Base-by-base conservation (phyloP, 2,329 filamentous ascomycete species). In the Fusarium veterinarium region DNA sequence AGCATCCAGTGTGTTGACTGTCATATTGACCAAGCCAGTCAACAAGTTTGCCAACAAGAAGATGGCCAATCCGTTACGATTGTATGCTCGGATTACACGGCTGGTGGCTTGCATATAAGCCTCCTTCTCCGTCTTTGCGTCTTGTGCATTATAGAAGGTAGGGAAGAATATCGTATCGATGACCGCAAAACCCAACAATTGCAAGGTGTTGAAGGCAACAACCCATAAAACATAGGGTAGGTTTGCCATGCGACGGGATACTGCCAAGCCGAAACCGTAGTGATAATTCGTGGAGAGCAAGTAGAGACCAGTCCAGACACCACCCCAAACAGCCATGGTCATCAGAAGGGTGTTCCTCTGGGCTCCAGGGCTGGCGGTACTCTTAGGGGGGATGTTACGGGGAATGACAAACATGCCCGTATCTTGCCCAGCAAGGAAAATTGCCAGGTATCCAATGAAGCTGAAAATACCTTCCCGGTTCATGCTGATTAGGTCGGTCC, bases 391-490 rank as follows among this genome's bases (percentile, higher is more conserved):
- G 76, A 87, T 79, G 79, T 81, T 83, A 66, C 90, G 81, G 6
- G 94, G 93, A 41, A 98, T 89, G 65, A 96, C 89, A 69, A 91
- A 89, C 82, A 95, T 91, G 55, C 96, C 96, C 23, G 92, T 89
- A 44, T 93, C 92, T 79, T 97, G 94, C 7, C 96, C 96, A 1
- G 93, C 91, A 42, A 99, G 89, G 81, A 98, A 99, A 66, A 99
- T 98, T 51, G 95, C 93, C 49, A 99, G 88, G 79, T 99, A 99
- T 8, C 96, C 96, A 55, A 93, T 83, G 81, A 98, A 97, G 60
- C 95, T 97, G 81, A 95, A 97, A n/a, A 99, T 87, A 1, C 96
- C 96, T 81, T 99, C 96, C 31, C 95, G 89, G 79, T 99, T 99
- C 86, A 95, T 93, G 4, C 94, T 95, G 10, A 99, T 81, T 19